Conservation (phyloP, 2,329 filamentous ascomycete species). For the Fusarium beomiforme region DNA sequence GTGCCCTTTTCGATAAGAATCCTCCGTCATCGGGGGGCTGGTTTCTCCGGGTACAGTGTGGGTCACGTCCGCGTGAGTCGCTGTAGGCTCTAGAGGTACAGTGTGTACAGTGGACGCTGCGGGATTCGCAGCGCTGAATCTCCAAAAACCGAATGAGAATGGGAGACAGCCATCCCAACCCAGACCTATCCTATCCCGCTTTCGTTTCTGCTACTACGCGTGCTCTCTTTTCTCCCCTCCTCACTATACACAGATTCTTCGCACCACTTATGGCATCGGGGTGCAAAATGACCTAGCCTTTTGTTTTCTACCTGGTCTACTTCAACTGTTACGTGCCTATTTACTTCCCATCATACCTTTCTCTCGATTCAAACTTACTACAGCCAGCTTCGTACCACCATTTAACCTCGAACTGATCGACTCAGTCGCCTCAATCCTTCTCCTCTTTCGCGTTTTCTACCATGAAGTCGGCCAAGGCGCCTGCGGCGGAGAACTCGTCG, state of each 20-base stretch:
- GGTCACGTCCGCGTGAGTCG: constrained; percentile 28
- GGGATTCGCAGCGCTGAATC: constrained; percentile 36
- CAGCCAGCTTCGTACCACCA: constrained; percentile 37
- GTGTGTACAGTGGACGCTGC: constrained; percentile 18
- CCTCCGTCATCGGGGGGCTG: constrained; percentile 35
- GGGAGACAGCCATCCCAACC: constrained; percentile 11
- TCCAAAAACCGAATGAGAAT: constrained; percentile 41
- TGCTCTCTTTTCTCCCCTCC: constrained; percentile 39
- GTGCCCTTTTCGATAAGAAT: constrained; percentile 39
- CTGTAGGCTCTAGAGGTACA: constrained; percentile 10
- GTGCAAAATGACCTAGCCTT: constrained; percentile 41
- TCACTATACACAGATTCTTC: constrained; percentile 27
- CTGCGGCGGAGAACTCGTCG: constrained; percentile 55
- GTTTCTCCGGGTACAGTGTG: constrained; percentile 35
- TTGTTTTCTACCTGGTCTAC: constrained; percentile 28
- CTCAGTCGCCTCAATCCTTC: constrained; percentile 28
- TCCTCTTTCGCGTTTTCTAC: constrained; percentile 37
- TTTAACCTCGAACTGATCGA: constrained; percentile 35
- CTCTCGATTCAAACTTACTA: constrained; percentile 22
- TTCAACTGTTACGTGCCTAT: constrained; percentile 36
- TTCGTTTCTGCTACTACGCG: constrained; percentile 37
- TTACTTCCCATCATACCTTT: constrained; percentile 18
- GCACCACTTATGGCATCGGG: constrained; percentile 25
- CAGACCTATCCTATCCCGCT: constrained; percentile 32
- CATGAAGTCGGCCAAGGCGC: constrained; percentile 67